Evolutionary conservation across 345 rosid species (phyloP).

Genomic region (Eucalyptus brandiana): DNA sequence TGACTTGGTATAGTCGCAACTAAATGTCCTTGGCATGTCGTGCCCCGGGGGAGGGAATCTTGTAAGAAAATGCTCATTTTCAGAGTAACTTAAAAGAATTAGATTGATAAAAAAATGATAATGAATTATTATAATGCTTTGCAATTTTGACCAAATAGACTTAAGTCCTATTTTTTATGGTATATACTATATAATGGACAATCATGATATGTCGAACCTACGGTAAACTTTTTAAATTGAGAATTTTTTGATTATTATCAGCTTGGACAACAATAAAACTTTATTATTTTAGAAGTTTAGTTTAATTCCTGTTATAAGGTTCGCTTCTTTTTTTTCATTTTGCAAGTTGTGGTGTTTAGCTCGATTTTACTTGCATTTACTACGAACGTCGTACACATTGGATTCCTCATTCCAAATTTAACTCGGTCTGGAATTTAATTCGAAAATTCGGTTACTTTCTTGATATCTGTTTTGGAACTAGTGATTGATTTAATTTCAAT

Average conservation of each 20-base stretch:
- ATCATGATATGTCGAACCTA: neutral
- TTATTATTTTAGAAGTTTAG: neutral
- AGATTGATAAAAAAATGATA: too few species aligned
- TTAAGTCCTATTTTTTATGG: neutral
- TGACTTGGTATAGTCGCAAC: rapidly evolving
- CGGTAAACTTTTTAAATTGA: too few species aligned
- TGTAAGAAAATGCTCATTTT: too few species aligned
- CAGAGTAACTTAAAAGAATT: too few species aligned
- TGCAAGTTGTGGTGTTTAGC: neutral
- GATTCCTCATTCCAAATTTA: neutral
- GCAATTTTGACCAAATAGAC: neutral
- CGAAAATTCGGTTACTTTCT: neutral
- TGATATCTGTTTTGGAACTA: neutral
- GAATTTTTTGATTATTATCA: neutral
- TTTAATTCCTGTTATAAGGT: neutral
- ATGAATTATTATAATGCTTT: too few species aligned
- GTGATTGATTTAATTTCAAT: neutral
- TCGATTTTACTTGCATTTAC: too few species aligned
- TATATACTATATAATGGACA: neutral
- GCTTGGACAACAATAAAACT: neutral
- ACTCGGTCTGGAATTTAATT: neutral
- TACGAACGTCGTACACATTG: neutral
- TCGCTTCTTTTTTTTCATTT: too few species aligned
- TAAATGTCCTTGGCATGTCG: too few species aligned
- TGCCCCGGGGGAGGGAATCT: too few species aligned